These are phyloP conservation scores for Ustilago shanxiensis DNA, from an alignment of 1,284 basidiomycete species.

Conservation along the genomic window DNA sequence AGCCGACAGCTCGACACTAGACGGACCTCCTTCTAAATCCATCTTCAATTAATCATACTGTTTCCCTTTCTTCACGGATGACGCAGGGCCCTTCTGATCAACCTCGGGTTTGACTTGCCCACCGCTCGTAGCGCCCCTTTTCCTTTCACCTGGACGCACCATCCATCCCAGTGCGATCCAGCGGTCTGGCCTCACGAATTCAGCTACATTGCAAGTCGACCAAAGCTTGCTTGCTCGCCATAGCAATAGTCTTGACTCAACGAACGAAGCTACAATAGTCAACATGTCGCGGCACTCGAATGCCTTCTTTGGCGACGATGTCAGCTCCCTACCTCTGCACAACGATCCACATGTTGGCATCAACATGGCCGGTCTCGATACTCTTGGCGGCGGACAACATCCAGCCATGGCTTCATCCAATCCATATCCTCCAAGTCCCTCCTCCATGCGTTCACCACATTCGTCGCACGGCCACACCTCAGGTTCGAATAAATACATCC, in stretches of 20 bases:
- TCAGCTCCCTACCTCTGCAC: slow-evolving; percentile 40
- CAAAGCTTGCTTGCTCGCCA: background rate
- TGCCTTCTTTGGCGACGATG: slow-evolving; percentile 50
- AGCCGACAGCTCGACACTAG: background rate
- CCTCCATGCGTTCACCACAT: slow-evolving; percentile 41
- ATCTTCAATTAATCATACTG: background rate
- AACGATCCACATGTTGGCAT: slow-evolving; percentile 54
- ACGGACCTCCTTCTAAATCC: background rate
- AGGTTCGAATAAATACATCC: slow-evolving; percentile 31
- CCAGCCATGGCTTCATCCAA: slow-evolving; percentile 7
- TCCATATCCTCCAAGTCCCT: slow-evolving; percentile 42
- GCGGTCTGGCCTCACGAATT: background rate
- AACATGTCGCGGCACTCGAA: slow-evolving; percentile 50
- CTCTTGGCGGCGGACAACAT: slow-evolving; percentile 23
- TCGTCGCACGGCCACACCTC: slow-evolving; percentile 43
- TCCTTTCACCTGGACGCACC: slow-evolving; percentile 1
- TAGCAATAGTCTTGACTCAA: background rate
- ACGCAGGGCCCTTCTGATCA: slow-evolving; percentile 9
- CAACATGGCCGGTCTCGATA: slow-evolving; percentile 51
- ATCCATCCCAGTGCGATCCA: slow-evolving; percentile 8
- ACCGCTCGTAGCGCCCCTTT: slow-evolving; percentile 14
- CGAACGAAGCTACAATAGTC: background rate
- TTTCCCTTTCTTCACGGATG: slow-evolving; percentile 21
- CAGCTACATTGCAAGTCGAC: background rate
- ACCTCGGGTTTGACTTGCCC: slow-evolving; percentile 23